Base-by-base conservation (phyloP, 108 stramenopile species). In the Epithemia pelagica region DNA sequence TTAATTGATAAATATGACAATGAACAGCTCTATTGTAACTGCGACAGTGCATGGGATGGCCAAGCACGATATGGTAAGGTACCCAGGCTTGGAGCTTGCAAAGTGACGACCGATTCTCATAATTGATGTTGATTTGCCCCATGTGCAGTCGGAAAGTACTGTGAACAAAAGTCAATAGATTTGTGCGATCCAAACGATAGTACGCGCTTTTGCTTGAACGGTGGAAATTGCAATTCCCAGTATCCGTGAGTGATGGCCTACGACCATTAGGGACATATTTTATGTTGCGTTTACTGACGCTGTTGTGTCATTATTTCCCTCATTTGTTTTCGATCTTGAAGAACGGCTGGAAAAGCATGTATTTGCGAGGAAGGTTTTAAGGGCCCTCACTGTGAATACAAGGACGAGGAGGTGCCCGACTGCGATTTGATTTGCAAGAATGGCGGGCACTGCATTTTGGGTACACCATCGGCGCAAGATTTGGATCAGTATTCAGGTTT, bases 311-410 rank as follows among this genome's bases (percentile, higher is more conserved):
- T n/a, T n/a, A n/a, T n/a, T 46, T 46, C 10, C 37, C 5, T 46
- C 15, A 46, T 46, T 46, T 46, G 37, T 46, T 5, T 15, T 46
- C 15, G 25, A 58, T 27, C 7, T 27, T 27, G 21, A 7, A 61
- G 62, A 18, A 22, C 24, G 21, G 28, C 33, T 32, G 62, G 62
- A 37, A 74, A 66, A 22, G 73, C 78, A 0, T 83, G 82, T 58
- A 30, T 64, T 30, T 83, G 82, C 46, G 65, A 28, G 18, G 20
- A 53, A 15, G 73, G 66, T 20, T 66, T 70, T 37, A 31, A 66
- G n/a, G 82, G 82, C 7, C 64, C 69, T 21, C 78, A 83, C 58
- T 83, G 82, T 63, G 78, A 83, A 59, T 83, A 76, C 62, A 46
- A 71, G 7, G 29, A 32, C 10, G 67, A 58, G 28, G 25, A 62